phyloP scores from a whole-genome alignment of 371 early-diverging fungal species.

The Entomophthora muscae region DNA sequence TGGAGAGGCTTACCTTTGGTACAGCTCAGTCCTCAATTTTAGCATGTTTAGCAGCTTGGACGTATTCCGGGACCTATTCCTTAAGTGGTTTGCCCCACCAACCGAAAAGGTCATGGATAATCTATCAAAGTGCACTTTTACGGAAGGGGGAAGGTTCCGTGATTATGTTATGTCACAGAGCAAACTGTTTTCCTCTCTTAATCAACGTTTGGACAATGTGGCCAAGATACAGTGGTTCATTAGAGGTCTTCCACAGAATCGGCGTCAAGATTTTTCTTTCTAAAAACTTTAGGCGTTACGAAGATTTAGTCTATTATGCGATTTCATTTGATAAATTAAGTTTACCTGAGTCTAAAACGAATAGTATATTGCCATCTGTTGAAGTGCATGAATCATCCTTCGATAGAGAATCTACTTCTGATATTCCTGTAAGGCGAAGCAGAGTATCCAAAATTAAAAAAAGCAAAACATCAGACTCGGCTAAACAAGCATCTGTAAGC shows the following conservation, averaged over 20 bases:
- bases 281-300: not conserved
- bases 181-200: not conserved
- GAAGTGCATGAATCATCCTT: too few species aligned
- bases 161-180: not conserved
- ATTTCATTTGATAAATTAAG: slow-evolving; percentile 3
- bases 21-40: not conserved
- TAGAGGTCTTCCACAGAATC: not conserved
- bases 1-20: slow-evolving; percentile 2
- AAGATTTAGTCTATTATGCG: not conserved
- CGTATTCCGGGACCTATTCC: not conserved
- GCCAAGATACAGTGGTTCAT: slow-evolving; percentile 5
- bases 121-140: not conserved
- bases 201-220: not conserved
- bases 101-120: not conserved
- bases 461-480: too few species aligned
- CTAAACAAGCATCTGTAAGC: too few species aligned
- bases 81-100: not conserved
- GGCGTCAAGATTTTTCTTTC: not conserved
- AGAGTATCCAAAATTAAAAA: too few species aligned
- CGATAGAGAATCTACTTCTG: too few species aligned
- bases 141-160: not conserved
- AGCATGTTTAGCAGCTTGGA: not conserved
- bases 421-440: too few species aligned
- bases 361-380: too few species aligned
- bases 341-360: too few species aligned